Evolutionary conservation across 257 asterid species (phyloP), one percentile per base, ranked within the genome.

Genomic region (Hygrophila difformis): DNA sequence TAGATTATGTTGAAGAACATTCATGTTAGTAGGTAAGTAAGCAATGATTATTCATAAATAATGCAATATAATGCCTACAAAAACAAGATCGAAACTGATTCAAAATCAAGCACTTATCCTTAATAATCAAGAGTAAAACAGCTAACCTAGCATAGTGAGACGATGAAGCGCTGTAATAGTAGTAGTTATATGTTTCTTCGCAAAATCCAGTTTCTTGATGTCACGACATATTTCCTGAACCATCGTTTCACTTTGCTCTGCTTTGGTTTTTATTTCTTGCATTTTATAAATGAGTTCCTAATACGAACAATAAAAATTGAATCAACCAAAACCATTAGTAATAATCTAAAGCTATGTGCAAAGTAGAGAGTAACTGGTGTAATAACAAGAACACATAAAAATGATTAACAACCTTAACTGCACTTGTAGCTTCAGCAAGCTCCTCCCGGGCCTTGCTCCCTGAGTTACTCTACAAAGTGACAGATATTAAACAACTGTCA

Each of bases 191-290:
- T 89, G 94, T 76, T 89, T 89, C 79, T 89, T 89, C 17, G 98
- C 96, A 65, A 89, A 89, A 83, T 89, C 98, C 49, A 89, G 72
- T 69, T 89, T 89, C 82, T 89, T 89, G 70, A 89, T 89, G 64
- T 89, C 98, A 50, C 98, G 98, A 47, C 98, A 89, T 58, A 89
- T 89, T 77, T 89, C 98, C 76, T 89, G 98, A 69, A 89, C 98
- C 98, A 89, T 89, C 53, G 94, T 79, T 76, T 89, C 98, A 66
- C 96, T 89, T 79, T 89, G 98, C 74, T 85, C 96, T 51, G 98
- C 98, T 60, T 89, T 89, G 56, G 80, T 77, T 73, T 89, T 89
- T 43, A 89, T 89, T 73, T 89, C 98, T 75, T 92, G 83, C 71
- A 85, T 79, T 75, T 89, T 89, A 68, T 71, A 51, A 81, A 85